Base-by-base conservation (phyloP, 1,284 basidiomycete species). In the Pseudozyma sp. region DNA sequence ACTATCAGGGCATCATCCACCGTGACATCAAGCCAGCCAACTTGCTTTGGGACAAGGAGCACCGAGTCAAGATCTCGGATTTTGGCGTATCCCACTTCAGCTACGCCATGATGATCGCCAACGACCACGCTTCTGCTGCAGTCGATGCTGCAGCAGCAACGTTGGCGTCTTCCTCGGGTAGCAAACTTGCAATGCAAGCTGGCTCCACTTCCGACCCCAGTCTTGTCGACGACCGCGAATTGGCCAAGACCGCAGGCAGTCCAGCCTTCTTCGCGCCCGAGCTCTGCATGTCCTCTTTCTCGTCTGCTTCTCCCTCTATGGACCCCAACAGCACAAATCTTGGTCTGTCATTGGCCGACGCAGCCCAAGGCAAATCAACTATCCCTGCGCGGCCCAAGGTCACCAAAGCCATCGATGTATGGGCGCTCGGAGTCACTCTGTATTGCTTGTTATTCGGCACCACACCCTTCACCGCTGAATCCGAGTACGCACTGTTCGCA, bases 1-100 rank as follows among this genome's bases (percentile, higher is more conserved):
- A 99, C 85, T 90, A 93, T 81, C 94, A 98, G 83, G 96, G 96
- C 40, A 97, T 99, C 86, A 98, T 99, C 56, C 97, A 99, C 86
- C 93, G 97, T 63, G 97, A 99, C 86, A 98, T 99, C 88, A 99
- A 99, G 86, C 97, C 97, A 12, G 94, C 94, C 64, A 99, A 99
- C 85, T 90, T 99, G 39, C 89, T 99, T 16, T 94, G 92, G 90
- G 92, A 93, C 16, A 88, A 89, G 39, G 91, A 94, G 86, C 90
- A 91, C 50, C 76, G 78, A 48, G 95, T 98, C 87, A 99, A 99
- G 86, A 99, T 99, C 71, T 94, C 92, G 21, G 94, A 96, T 86
- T 99, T 99, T 86, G 96, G 97, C 59, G 95, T 97, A 60, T 95
- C 95, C 10, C 94, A 97, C 85, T 95, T 96, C 85, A 95, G 93